phyloP scores from a whole-genome alignment of 192 early-diverging fungal genomes.

The Coemansia sp. region DNA sequence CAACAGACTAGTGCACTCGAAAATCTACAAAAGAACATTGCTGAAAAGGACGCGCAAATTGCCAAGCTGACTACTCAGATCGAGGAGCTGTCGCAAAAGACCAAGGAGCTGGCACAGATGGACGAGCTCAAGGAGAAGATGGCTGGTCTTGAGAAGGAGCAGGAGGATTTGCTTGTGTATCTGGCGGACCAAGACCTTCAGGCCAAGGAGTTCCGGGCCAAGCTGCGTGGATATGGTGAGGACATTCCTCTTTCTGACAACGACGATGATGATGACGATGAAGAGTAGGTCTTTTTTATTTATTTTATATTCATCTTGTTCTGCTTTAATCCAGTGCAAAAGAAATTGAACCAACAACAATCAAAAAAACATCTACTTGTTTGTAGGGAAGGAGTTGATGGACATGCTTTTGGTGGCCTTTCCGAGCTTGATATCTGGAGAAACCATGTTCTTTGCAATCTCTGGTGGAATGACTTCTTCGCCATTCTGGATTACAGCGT shows the following conservation, averaged over 20 bases:
- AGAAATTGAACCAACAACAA: too few relatives aligned
- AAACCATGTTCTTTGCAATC: constrained; percentile 24
- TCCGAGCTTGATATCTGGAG: constrained; percentile 50
- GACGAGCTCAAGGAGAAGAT: constrained; percentile 52
- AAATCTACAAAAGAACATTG: constrained; percentile 15
- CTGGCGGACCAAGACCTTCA: constrained; percentile 81
- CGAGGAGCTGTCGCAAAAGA: constrained; percentile 59
- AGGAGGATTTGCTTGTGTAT: constrained; percentile 82
- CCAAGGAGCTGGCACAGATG: constrained; percentile 16
- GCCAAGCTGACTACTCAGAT: constrained; percentile 55
- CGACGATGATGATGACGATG: constrained; percentile 43
- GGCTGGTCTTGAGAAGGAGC: constrained; percentile 60
- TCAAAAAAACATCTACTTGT: too few relatives aligned
- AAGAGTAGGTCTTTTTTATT: constrained; percentile 3
- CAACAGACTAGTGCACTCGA: constrained; percentile 38
- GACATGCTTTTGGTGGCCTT: constrained; percentile 23
- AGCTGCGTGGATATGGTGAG: constrained; percentile 56
- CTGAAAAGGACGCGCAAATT: constrained; percentile 50
- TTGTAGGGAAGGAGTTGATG: constrained; percentile 22
- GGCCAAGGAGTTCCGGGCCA: constrained; percentile 57
- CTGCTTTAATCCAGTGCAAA: too few relatives aligned
- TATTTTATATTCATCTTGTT: too few relatives aligned
- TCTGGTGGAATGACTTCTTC: constrained; percentile 35
- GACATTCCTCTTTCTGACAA: constrained; percentile 55
- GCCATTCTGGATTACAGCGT: constrained; percentile 38